Base-by-base conservation (phyloP, 176 grass and related monocot species). In the Musa beccarii region DNA sequence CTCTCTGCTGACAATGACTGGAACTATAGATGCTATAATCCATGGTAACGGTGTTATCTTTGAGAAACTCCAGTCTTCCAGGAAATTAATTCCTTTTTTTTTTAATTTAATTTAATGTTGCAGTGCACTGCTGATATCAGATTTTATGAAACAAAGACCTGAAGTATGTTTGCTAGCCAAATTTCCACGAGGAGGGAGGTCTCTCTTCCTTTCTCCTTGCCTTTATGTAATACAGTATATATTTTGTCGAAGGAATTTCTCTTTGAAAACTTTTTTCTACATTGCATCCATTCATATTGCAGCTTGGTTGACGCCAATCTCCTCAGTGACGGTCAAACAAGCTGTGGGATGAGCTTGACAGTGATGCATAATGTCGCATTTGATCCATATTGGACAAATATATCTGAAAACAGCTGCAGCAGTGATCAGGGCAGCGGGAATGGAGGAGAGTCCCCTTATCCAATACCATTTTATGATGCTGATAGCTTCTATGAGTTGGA, bases 151-250 rank as follows among this genome's bases (percentile, higher is more conserved):
- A 59, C 64, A 70, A 49, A 69, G 77, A 70, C 77, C 77, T 51
- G 77, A 79, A 49, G 49, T 79, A 50, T 71, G 17, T 59, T 56
- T 79, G 8, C 49, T 79, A 59, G 77, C 77, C 24, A 59, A 79
- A 16, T 79, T 79, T 70, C 77, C 77, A 25, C 66, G 8, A 22
- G 77, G 70, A 71, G 77, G 77, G 11, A 79, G 77, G 77, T 79
- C 53, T 79, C 49, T 79, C 77, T 79, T 23, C 68, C 21, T 53
- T 64, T 34, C 20, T 79, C n/a, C 53, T 14, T 57, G 8, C 16
- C 15, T 24, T 43, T 43, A 43, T 43, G 34, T 43, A 5, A 13
- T 65, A 16, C 11, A 26, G 16, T 15, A 25, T 23, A 12, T 21
- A 9, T 49, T 20, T 6, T 19, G 34, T 9, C 17, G 14, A 24